A percentile compares a stretch with the other conserved stretches of the same genome.
Conservation (phyloP, 2,329 filamentous ascomycete genomes). For the Rhynchosporium graminicola region DNA sequence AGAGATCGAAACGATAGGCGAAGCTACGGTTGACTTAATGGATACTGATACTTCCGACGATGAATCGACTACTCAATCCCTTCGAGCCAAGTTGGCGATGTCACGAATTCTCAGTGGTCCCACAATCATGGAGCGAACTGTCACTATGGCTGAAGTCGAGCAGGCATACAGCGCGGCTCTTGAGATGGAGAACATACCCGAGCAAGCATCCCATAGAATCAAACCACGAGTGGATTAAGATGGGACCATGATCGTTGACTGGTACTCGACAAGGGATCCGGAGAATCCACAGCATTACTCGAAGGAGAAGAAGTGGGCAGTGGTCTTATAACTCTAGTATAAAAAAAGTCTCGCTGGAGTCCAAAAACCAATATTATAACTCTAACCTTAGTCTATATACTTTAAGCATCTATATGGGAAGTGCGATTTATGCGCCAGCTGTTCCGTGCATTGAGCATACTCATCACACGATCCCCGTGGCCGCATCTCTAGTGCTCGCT, state of each 20-base stretch:
- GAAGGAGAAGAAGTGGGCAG: slow-evolving; percentile 7
- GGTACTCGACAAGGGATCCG: slow-evolving; percentile 49
- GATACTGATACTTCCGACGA: background rate
- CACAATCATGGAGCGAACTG: background rate
- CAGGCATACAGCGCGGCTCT: slow-evolving; percentile 10
- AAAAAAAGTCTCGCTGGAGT: slow-evolving; percentile 46
- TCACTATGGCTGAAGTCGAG: slow-evolving; percentile 1
- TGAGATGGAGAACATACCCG: slow-evolving; percentile 5
- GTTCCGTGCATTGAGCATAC: slow-evolving; percentile 50
- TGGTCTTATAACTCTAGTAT: slow-evolving; percentile 26
- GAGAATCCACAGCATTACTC: slow-evolving; percentile 15
- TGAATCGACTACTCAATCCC: background rate
- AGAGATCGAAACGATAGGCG: background rate
- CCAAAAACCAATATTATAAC: slow-evolving; percentile 40
- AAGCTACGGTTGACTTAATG: background rate
- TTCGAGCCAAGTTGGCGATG: slow-evolving; percentile 6
- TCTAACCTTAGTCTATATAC: slow-evolving; percentile 23
- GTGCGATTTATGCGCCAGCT: slow-evolving; percentile 49
- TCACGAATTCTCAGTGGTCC: slow-evolving; percentile 8
- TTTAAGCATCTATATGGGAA: slow-evolving; percentile 38
- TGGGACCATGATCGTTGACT: slow-evolving; percentile 49
- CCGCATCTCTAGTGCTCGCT: slow-evolving; percentile 56
- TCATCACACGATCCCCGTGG: slow-evolving; percentile 53
- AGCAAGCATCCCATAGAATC: slow-evolving; percentile 8
- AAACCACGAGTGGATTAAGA: slow-evolving; percentile 7